Conservation (phyloP, 169 alveolate species). For the Plasmodium relictum region DNA sequence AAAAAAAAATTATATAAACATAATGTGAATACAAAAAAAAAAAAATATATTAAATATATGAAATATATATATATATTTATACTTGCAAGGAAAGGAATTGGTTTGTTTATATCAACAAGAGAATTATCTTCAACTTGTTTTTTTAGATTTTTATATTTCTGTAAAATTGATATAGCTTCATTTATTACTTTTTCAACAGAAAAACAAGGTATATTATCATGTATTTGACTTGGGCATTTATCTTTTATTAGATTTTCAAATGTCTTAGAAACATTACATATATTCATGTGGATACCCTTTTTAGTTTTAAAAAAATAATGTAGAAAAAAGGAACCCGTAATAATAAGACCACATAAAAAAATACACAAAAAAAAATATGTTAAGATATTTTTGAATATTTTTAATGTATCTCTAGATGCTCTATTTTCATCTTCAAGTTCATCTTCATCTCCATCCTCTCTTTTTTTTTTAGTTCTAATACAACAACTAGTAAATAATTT, state of each 20-base stretch:
- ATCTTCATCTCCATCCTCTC: neutral
- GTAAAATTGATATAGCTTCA: neutral
- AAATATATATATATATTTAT: neutral
- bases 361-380: conserved; percentile 2
- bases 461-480: neutral
- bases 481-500: conserved; percentile 5
- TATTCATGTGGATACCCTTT: conserved; percentile 31
- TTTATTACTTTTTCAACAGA: conserved; percentile 19
- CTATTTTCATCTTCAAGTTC: conserved; percentile 9
- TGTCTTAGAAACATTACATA: conserved; percentile 17
- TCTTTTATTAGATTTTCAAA: conserved; percentile 16
- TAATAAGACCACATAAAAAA: conserved; percentile 9
- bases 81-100: conserved; percentile 26
- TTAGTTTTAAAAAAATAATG: conserved; percentile 7
- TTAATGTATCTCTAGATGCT: neutral
- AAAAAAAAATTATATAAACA: neutral
- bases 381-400: conserved; percentile 5
- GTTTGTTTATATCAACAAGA: neutral
- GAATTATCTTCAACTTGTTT: neutral
- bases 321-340: conserved; percentile 5
- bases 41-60: neutral
- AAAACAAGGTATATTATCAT: neutral
- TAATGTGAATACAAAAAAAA: neutral
- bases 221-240: conserved; percentile 6
- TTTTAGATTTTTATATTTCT: conserved; percentile 14